These are phyloP conservation scores for Monosporozyma aerobia DNA, from an alignment of 805 yeast genomes.

Conservation along the genomic window DNA sequence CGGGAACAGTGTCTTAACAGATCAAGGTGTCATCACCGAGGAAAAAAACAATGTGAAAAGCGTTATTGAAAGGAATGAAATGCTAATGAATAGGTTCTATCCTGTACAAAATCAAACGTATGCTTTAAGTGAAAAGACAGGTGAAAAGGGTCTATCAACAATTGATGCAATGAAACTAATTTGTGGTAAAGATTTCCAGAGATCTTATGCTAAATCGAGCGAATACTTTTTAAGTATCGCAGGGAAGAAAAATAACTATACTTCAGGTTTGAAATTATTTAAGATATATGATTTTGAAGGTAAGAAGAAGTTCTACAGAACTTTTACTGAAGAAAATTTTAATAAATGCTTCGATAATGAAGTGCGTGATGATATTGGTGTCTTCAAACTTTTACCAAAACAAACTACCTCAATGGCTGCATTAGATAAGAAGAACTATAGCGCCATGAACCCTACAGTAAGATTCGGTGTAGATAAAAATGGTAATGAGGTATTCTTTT, in stretches of 20 bases:
- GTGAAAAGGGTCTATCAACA: constrained; percentile 47
- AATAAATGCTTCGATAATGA: constrained; percentile 25
- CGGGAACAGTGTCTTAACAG: constrained; percentile 23
- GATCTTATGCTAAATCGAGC: constrained; percentile 43
- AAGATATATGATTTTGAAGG: constrained; percentile 68
- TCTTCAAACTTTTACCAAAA: neutral
- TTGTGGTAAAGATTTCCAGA: constrained; percentile 45
- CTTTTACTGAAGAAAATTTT: constrained; percentile 40
- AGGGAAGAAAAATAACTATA: constrained; percentile 26
- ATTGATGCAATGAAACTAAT: constrained; percentile 42
- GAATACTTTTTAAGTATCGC: constrained; percentile 40
- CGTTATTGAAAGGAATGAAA: constrained; percentile 4
- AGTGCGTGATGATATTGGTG: constrained; percentile 17
- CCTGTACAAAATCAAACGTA: constrained; percentile 60
- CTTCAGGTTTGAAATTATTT: constrained; percentile 35
- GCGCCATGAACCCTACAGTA: constrained; percentile 23
- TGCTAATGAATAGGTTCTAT: constrained; percentile 41
- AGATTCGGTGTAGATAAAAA: constrained; percentile 16
- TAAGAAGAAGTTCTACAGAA: constrained; percentile 60
- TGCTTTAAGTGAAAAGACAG: constrained; percentile 36
- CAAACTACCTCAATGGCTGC: constrained; percentile 10
- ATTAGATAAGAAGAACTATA: constrained; percentile 19
- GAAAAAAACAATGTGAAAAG: constrained; percentile 9
- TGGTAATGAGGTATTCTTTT: constrained; percentile 21
- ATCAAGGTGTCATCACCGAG: constrained; percentile 18